These are phyloP conservation scores for Pseudonitzschia multistriata DNA, from an alignment of 108 stramenopile genomes.

Conservation along the genomic window DNA sequence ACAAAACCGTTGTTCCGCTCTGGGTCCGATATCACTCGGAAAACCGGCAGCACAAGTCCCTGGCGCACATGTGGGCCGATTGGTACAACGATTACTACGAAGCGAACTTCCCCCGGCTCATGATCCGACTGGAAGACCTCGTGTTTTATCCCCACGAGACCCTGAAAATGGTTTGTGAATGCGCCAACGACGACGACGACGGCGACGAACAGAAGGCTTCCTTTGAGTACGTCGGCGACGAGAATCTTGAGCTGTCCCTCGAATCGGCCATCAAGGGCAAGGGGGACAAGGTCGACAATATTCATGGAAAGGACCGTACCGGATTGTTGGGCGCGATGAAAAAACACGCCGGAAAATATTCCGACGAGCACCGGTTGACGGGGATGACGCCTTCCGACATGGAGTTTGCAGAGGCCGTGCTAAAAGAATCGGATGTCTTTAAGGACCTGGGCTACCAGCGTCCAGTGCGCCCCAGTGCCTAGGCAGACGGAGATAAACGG, in stretches of 20 bases:
- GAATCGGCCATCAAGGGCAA: conserved; percentile 15
- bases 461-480: too few relatives aligned
- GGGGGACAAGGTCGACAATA: conserved; percentile 6
- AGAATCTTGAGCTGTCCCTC: conserved; percentile 15
- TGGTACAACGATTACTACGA: conserved; percentile 72
- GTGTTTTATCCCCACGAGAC: conserved; percentile 64
- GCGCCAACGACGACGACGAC: conserved; percentile 18
- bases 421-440: conserved; percentile 10
- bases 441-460: neutral
- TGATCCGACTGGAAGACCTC: conserved; percentile 80
- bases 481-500: too few relatives aligned
- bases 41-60: conserved; percentile 29
- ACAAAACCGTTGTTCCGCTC: conserved; percentile 17
- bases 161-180: conserved; percentile 49
- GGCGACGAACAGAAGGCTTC: neutral
- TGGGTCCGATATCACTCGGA: conserved; percentile 33
- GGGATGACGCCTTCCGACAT: conserved; percentile 34
- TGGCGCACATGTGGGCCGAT: conserved; percentile 69
- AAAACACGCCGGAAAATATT: neutral
- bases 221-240: conserved; percentile 14
- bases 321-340: conserved; percentile 16
- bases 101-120: conserved; percentile 70
- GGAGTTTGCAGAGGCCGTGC: conserved; percentile 13
- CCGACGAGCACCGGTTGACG: conserved; percentile 21
- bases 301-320: conserved; percentile 21